phyloP scores from a whole-genome alignment of 2,329 filamentous ascomycete genomes.

The Sarocladium strictum region DNA sequence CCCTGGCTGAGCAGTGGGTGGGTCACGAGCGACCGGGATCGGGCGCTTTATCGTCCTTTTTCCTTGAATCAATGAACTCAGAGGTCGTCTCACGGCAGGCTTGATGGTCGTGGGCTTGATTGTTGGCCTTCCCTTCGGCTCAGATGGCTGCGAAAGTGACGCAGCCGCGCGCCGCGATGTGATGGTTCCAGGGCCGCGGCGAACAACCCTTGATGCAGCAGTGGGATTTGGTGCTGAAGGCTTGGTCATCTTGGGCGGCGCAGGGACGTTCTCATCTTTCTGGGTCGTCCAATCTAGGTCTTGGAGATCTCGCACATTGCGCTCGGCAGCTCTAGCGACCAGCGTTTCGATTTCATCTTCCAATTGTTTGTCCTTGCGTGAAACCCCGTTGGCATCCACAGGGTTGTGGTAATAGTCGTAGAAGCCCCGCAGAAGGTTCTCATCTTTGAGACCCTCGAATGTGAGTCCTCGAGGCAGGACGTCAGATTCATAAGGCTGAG shows the following conservation, averaged over 20 bases:
- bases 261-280: neutral
- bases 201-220: conserved; percentile 9
- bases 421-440: conserved; percentile 56
- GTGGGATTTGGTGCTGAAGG: neutral
- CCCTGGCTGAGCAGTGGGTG: neutral
- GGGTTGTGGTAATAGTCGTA: conserved; percentile 55
- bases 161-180: conserved; percentile 48
- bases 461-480: conserved; percentile 56
- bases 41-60: conserved; percentile 30
- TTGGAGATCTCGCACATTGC: conserved; percentile 61
- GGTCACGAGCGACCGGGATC: conserved; percentile 12
- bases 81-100: conserved; percentile 17
- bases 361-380: conserved; percentile 55
- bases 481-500: conserved; percentile 64
- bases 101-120: conserved; percentile 1
- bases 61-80: conserved; percentile 24
- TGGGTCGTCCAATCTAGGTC: conserved; percentile 47
- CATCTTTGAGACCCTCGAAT: conserved; percentile 50
- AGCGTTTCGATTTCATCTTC: conserved; percentile 45
- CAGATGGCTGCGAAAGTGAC: conserved; percentile 37
- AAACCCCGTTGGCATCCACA: conserved; percentile 63
- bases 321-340: conserved; percentile 55
- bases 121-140: conserved; percentile 15
- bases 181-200: conserved; percentile 16
- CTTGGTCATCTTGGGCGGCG: neutral